Base-by-base conservation (phyloP, 176 grass and related monocot genomes). In the Aegilops umbellulata region DNA sequence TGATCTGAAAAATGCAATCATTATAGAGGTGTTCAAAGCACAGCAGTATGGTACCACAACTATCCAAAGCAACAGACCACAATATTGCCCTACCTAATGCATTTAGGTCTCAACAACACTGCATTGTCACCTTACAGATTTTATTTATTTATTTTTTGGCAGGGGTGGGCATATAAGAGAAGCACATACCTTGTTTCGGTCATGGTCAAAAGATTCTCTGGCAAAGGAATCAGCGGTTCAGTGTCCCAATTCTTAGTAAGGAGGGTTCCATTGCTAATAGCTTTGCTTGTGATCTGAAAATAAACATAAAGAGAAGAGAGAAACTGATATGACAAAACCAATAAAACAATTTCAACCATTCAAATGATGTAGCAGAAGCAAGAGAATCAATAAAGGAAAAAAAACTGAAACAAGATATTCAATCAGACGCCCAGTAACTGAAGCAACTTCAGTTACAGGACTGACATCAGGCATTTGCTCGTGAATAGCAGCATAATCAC, bases 231-330 rank as follows among this genome's bases (percentile, higher is more conserved):
- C 47, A 98, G 86, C 24, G 93, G 92, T 60, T 98, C 96, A 47
- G 85, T 92, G 81, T 98, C 93, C 96, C 96, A 98, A 34, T 95
- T 95, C 89, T 88, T 98, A 41, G 93, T 92, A 88, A 87, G 91
- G 84, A 98, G 65, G 27, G 90, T 98, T 84, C 88, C 93, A 79
- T 98, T 93, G 31, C 78, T 74, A 68, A 84, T 72, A 67, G 92
- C 90, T 63, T 94, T 95, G 79, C 58, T 92, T 42, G 79, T 88
- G 4, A 95, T 78, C 96, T 95, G 88, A 39, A 90, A 77, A 82
- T 30, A 86, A 30, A 57, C 5, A 57, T 49, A 75, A 51, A 67
- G 44, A 68, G 53, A 66, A 29, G 14, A 60, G 74, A 69, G 16
- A 36, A 89, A 87, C 7, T 84, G 57, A 88, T 41, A 85, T 55